Evolutionary conservation across 495 filamentous ascomycete genomes (phyloP).

Genomic region (Tuber magnatum): DNA sequence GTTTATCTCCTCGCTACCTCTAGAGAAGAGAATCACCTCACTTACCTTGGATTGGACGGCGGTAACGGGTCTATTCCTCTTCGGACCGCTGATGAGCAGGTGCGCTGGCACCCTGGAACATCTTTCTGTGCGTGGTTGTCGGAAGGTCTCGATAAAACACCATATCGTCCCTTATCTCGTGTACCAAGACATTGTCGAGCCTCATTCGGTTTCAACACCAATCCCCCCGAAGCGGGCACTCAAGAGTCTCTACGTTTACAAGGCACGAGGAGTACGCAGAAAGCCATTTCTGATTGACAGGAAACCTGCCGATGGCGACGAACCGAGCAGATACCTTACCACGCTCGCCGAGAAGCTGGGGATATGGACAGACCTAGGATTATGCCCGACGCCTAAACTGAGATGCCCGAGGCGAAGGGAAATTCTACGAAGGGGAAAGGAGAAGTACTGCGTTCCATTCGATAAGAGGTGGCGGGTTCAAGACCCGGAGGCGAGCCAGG

Average conservation of each 20-base stretch:
- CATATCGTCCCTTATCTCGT: slow-evolving; percentile 41
- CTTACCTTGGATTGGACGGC: slow-evolving; percentile 41
- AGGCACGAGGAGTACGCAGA: slow-evolving; percentile 39
- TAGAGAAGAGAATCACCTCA: slow-evolving; percentile 39
- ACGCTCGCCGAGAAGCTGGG: slow-evolving; percentile 38
- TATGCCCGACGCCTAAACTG: slow-evolving; percentile 41
- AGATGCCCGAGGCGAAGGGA: slow-evolving; percentile 40
- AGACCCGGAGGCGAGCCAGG: slow-evolving; percentile 22
- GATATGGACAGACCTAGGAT: slow-evolving; percentile 40
- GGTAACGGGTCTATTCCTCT: slow-evolving; percentile 40
- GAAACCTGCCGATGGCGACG: slow-evolving; percentile 40
- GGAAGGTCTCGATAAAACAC: slow-evolving; percentile 41
- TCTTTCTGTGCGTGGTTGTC: slow-evolving; percentile 39
- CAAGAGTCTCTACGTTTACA: slow-evolving; percentile 40
- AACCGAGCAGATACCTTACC: slow-evolving; percentile 40
- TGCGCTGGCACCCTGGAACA: slow-evolving; percentile 39
- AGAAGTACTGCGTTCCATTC: slow-evolving; percentile 41
- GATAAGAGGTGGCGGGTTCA: slow-evolving; percentile 38
- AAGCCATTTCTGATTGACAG: slow-evolving; percentile 41
- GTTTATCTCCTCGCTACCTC: slow-evolving; percentile 35
- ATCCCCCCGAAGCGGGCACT: slow-evolving; percentile 35
- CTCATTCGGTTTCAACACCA: slow-evolving; percentile 26
- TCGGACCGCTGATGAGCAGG: slow-evolving; percentile 38
- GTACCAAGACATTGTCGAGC: slow-evolving; percentile 38
- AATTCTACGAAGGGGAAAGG: slow-evolving; percentile 36